Evolutionary conservation across 2,329 filamentous ascomycete genomes (phyloP), one percentile per base, ranked within the genome.

Genomic region (Sclerotinia sclerotiorum): DNA sequence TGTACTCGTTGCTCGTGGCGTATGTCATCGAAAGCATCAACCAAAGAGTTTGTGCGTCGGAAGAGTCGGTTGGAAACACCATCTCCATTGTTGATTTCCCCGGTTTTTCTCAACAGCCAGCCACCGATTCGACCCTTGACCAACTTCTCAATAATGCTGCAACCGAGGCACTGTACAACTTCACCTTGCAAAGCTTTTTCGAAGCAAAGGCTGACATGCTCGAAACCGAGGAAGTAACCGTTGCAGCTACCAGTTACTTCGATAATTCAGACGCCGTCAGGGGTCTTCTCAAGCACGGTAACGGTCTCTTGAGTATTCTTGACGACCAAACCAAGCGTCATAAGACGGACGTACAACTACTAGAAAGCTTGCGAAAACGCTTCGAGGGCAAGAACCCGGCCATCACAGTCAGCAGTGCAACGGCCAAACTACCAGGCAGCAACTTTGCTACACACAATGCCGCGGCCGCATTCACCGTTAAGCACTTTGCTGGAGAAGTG

Each of bases 1-100:
- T 99, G 0, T 99, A 99, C 81, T 94, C 94, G 6, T 87, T 99
- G 11, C 84, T 99, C 8, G 94, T 98, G 19, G 93, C 94, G 21
- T 97, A 94, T 79, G 89, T 99, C 51, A 92, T 98, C 74, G 95
- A 99, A 81, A 90, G 85, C 69, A 91, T 97, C 78, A 99, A 99
- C 80, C 90, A 97, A 78, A 89, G 87, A 71, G 87, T 96, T 11
- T 98, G 94, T 76, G 93, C 94, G 0, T 82, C 89, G 0, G 94
- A 98, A 75, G 94, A 97, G 65, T 83, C 90, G 27, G 92, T 99
- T 67, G 91, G 88, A 67, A 99, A 99, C 81, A 99, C 95, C 0
- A 87, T 99, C 68, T 97, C 94, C 6, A 89, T 99, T 65, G 89
- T 99, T 65, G 95, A 99, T 78, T 99, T 99, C 81, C 95, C 95